These are phyloP conservation scores for Clitopilus hobsonii DNA, from an alignment of 768 basidiomycete genomes.

Conservation along the genomic window DNA sequence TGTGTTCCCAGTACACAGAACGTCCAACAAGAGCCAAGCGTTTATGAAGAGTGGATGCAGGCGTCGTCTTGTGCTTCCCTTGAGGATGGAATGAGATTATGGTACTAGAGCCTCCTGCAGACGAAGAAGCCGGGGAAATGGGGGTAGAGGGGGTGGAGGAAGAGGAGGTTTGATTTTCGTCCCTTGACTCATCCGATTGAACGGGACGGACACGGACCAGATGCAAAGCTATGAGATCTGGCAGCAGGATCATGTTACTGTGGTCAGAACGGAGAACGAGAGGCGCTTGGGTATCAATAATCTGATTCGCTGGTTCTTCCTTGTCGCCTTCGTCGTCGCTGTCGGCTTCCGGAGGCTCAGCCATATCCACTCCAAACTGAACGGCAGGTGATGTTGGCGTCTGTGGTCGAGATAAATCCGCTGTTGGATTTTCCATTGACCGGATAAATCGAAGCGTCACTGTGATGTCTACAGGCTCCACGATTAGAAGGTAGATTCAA, in stretches of 20 bases:
- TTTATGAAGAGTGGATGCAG: slow-evolving; percentile 27
- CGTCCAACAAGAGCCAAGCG: slow-evolving; percentile 33
- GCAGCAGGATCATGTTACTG: slow-evolving; percentile 30
- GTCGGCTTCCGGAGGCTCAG: slow-evolving; percentile 7
- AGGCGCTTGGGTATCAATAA: slow-evolving; percentile 51
- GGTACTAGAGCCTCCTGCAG: slow-evolving; percentile 25
- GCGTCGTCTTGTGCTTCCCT: slow-evolving; percentile 25
- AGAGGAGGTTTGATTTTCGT: too few species aligned
- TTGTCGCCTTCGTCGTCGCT: neutral
- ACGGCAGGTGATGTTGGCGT: slow-evolving; percentile 2
- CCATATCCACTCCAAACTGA: slow-evolving; percentile 11
- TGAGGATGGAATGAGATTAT: slow-evolving; percentile 40
- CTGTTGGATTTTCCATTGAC: slow-evolving; percentile 24
- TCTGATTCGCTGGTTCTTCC: slow-evolving; percentile 16
- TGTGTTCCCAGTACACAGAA: slow-evolving; percentile 42
- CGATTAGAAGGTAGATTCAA: neutral
- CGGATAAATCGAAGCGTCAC: slow-evolving; percentile 51
- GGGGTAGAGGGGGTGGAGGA: neutral
- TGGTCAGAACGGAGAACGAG: slow-evolving; percentile 32
- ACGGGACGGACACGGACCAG: slow-evolving; percentile 38
- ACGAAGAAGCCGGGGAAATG: neutral
- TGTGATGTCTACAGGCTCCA: slow-evolving; percentile 44
- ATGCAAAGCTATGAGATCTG: slow-evolving; percentile 51
- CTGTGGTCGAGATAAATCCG: too few species aligned
- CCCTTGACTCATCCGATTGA: too few species aligned